phyloP scores from a whole-genome alignment of 2,329 filamentous ascomycete species.

The Penicillium capsulatum region DNA sequence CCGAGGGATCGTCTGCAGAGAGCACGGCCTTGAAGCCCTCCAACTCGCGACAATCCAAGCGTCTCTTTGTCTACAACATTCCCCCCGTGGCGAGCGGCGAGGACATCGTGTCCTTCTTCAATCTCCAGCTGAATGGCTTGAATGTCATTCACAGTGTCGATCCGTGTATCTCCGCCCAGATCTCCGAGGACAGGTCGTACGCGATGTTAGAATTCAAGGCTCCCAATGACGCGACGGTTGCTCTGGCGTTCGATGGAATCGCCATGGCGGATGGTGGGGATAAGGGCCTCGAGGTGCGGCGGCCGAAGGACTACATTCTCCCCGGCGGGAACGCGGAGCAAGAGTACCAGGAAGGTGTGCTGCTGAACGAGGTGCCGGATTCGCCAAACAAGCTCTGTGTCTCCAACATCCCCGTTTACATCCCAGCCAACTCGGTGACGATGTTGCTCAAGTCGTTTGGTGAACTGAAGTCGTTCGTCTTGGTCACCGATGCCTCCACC shows the following conservation, averaged over 20 bases:
- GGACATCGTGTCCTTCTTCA: slow-evolving; percentile 77
- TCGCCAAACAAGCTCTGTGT: slow-evolving; percentile 94
- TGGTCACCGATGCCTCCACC: slow-evolving; percentile 80
- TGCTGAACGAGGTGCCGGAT: slow-evolving; percentile 79
- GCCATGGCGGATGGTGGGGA: slow-evolving; percentile 72
- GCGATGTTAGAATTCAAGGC: slow-evolving; percentile 89
- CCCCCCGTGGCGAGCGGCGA: slow-evolving; percentile 72
- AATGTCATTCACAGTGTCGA: slow-evolving; percentile 83
- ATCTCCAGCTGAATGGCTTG: slow-evolving; percentile 91
- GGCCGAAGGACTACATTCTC: slow-evolving; percentile 96
- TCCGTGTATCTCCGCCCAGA: slow-evolving; percentile 77
- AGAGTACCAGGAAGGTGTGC: slow-evolving; percentile 68
- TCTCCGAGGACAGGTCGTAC: slow-evolving; percentile 74
- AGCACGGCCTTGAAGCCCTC: slow-evolving; percentile 83
- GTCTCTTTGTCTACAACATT: slow-evolving; percentile 82
- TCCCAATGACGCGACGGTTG: slow-evolving; percentile 82
- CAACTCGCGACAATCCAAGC: slow-evolving; percentile 90
- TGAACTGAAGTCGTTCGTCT: slow-evolving; percentile 82
- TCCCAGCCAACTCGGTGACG: slow-evolving; percentile 85
- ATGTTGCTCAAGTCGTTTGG: slow-evolving; percentile 90
- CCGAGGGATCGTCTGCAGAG: slow-evolving; percentile 59
- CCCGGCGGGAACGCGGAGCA: slow-evolving; percentile 71
- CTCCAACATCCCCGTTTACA: slow-evolving; percentile 79
- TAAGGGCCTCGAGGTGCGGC: slow-evolving; percentile 65
- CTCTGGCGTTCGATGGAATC: slow-evolving; percentile 83